Conservation (phyloP, 441 rosid species). For the Brassica balearica region DNA sequence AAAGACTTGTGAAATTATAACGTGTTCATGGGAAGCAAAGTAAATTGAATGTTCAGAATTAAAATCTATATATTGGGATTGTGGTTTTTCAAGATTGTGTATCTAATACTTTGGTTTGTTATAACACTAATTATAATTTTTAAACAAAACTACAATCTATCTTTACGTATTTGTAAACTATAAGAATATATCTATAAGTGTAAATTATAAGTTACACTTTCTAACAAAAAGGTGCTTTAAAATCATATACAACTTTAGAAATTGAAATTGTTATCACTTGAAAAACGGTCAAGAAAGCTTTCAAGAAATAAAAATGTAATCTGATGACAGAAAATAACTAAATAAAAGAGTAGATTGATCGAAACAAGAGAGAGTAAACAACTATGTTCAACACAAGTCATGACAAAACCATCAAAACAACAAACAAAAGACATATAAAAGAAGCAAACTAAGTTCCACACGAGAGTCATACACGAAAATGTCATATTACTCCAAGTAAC, state of each 20-base stretch:
- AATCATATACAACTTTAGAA: background rate
- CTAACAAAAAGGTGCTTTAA: background rate
- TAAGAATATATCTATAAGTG: background rate
- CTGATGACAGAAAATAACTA: background rate
- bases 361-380: conserved; percentile 14
- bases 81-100: background rate
- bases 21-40: background rate
- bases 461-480: conserved; percentile 8
- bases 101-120: background rate
- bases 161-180: background rate
- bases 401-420: conserved; percentile 23
- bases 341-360: conserved; percentile 20
- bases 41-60: background rate
- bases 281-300: background rate
- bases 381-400: conserved; percentile 33
- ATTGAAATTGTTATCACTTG: background rate
- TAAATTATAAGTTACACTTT: background rate
- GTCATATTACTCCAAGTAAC: conserved; percentile 44
- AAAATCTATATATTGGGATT: background rate
- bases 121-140: background rate
- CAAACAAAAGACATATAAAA: conserved; percentile 1
- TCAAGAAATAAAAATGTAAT: background rate
- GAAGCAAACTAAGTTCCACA: conserved; percentile 24
- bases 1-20: conserved; percentile 8
- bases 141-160: background rate